Evolutionary conservation across 805 yeast genomes (phyloP).

Genomic region (Saccharomycopsis malanga): DNA sequence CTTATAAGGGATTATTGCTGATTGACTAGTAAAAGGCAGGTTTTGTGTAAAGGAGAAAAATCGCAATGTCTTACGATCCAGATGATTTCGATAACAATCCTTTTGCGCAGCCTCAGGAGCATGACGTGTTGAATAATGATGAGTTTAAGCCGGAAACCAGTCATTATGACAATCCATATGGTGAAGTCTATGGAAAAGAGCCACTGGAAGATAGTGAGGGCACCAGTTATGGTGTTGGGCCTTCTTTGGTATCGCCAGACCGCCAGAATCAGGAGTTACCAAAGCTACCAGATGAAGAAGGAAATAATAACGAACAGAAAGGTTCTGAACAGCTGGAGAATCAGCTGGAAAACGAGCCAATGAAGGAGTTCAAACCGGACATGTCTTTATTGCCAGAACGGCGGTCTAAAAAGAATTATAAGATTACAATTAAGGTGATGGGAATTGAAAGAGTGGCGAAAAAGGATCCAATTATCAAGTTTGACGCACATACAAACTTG

Average conservation of each 20-base stretch:
- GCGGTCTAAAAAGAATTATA: slow-evolving; percentile 28
- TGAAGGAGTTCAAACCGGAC: slow-evolving; percentile 18
- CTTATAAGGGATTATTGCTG: no score
- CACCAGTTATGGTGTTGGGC: background rate
- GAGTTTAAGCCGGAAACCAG: background rate
- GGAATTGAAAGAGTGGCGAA: slow-evolving; percentile 64
- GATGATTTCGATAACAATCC: slow-evolving; percentile 59
- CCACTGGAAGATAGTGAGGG: background rate
- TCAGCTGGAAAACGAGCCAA: slow-evolving; percentile 16
- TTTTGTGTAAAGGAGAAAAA: no score
- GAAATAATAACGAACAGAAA: background rate
- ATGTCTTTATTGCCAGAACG: slow-evolving; percentile 25
- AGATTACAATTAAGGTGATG: slow-evolving; percentile 49
- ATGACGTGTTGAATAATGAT: slow-evolving; percentile 13
- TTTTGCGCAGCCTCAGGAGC: slow-evolving; percentile 42
- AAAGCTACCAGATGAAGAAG: slow-evolving; percentile 9
- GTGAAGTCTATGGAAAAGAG: background rate
- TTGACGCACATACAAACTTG: slow-evolving; percentile 57
- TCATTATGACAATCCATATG: slow-evolving; percentile 2
- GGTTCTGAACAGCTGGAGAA: background rate
- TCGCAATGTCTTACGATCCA: slow-evolving; percentile 36
- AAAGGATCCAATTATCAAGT: slow-evolving; percentile 67
- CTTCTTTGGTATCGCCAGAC: background rate
- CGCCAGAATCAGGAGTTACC: slow-evolving; percentile 11
- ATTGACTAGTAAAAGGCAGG: no score